Percentiles rank a stretch among this genome's conserved stretches.
These are phyloP conservation scores for Carex myosuroides DNA, from an alignment of 176 grass and related monocot genomes.

Conservation along the genomic window DNA sequence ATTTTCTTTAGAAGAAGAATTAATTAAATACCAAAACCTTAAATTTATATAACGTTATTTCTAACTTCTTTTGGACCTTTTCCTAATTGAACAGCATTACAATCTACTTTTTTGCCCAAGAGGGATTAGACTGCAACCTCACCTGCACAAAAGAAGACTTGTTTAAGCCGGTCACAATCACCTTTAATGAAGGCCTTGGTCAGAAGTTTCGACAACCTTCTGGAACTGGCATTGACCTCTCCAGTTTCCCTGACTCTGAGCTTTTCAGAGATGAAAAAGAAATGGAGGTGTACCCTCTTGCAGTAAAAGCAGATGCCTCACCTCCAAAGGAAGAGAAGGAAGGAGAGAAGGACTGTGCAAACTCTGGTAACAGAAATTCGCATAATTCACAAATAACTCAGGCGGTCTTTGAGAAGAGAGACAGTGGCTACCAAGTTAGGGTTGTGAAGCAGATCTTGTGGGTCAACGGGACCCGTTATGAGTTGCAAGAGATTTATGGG, in stretches of 20 bases:
- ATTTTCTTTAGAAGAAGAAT: not conserved
- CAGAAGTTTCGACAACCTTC: constrained; percentile 91
- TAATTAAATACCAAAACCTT: not conserved
- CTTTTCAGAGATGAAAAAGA: constrained; percentile 47
- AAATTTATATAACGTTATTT: constrained; percentile 12
- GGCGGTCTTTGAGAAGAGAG: constrained; percentile 89
- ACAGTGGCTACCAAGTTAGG: constrained; percentile 60
- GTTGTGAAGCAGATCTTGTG: constrained; percentile 92
- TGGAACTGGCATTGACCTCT: constrained; percentile 85
- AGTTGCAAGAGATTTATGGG: constrained; percentile 96
- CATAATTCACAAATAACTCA: constrained; percentile 93
- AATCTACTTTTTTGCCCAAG: constrained; percentile 91
- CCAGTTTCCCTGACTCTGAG: constrained; percentile 55
- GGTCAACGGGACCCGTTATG: constrained; percentile 76
- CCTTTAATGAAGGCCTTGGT: constrained; percentile 82
- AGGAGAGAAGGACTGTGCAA: constrained; percentile 16
- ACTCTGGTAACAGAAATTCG: constrained; percentile 19
- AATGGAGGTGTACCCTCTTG: constrained; percentile 74
- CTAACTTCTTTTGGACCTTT: constrained; percentile 12
- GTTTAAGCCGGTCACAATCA: constrained; percentile 64
- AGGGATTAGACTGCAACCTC: constrained; percentile 67
- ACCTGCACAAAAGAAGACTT: constrained; percentile 50
- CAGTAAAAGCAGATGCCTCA: constrained; percentile 85
- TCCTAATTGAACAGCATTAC: constrained; percentile 72
- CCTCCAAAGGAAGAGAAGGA: constrained; percentile 44